Evolutionary conservation across 1,139 yeast genomes (phyloP), one percentile per base, ranked within the genome.

Genomic region (Nakaseomyces uthaithaninus): DNA sequence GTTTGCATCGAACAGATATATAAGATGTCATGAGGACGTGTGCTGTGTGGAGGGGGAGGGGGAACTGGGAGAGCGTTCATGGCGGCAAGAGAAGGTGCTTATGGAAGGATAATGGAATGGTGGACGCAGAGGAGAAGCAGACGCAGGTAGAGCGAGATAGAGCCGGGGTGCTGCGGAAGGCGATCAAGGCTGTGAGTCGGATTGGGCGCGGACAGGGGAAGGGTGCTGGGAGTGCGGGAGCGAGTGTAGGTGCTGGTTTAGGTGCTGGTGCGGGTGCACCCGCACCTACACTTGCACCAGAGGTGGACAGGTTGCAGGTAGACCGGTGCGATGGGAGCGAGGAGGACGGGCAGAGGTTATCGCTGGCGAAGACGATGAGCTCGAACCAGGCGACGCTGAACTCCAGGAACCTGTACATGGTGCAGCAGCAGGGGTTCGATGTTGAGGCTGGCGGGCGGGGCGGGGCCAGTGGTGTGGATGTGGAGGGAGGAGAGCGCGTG

Each of bases 131-230:
- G 11, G 35, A 31, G 35, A 20, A 19, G 12, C 25, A 31, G 25
- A 31, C 8, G 25, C 8, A 11, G 8, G 25, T 31, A 20, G 35
- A 11, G 17, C 35, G 35, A 31, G 35, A 31, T 31, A 31, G 35
- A 17, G 35, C 24, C 11, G 35, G 35, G 7, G 25, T 31, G 35
- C 11, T 31, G 35, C 9, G 17, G 24, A 19, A 20, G 35, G 35
- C 35, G 24, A 31, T 31, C 15, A 31, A 31, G 17, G 35, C 25
- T 24, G 35, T 31, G 9, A 31, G 25, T 17, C n/a, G 16, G 22
- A 11, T 28, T 7, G 14, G 22, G n/a, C 33, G n/a, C n/a, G n/a
- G n/a, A 10, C 7, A 22, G 24, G 24, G 10, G 24, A 22, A 22
- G 24, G 10, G 24, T 22, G 24, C 7, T 22, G n/a, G n/a, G n/a